phyloP scores from a whole-genome alignment of 2,329 filamentous ascomycete genomes.

The Teratosphaeriaceae sp. region DNA sequence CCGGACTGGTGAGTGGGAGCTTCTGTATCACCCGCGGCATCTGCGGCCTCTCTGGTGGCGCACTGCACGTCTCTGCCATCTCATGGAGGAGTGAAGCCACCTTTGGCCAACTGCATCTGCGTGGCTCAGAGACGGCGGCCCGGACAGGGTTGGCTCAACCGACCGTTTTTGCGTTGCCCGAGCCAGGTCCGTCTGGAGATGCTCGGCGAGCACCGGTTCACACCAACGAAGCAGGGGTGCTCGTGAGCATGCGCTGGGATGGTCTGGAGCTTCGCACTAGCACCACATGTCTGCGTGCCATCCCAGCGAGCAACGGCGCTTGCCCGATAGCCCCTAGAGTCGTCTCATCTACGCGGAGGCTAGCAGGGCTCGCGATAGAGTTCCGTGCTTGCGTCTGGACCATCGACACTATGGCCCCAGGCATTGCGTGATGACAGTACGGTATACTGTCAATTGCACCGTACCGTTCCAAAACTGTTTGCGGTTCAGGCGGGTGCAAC shows the following conservation, averaged over 20 bases:
- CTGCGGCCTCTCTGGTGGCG: not conserved
- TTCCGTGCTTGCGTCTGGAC: too few relatives aligned
- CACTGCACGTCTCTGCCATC: not conserved
- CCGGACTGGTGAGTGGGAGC: slow-evolving; percentile 7
- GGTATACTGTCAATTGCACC: too few relatives aligned
- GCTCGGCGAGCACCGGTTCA: slow-evolving; percentile 17
- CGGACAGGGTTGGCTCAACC: slow-evolving; percentile 13
- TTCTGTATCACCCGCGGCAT: slow-evolving; percentile 16
- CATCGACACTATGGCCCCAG: too few relatives aligned
- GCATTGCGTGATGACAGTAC: too few relatives aligned
- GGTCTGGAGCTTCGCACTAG: too few relatives aligned
- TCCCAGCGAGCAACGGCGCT: too few relatives aligned
- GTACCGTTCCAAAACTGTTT: too few relatives aligned
- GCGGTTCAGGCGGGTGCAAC: slow-evolving; percentile 20
- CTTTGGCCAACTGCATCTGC: slow-evolving; percentile 9
- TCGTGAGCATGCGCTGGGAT: not conserved
- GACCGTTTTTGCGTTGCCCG: slow-evolving; percentile 15
- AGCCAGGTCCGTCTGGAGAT: slow-evolving; percentile 18
- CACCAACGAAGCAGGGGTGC: not conserved
- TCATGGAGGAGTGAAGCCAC: slow-evolving; percentile 10
- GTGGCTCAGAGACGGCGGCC: slow-evolving; percentile 17
- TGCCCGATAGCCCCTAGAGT: too few relatives aligned
- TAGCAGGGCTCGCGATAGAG: too few relatives aligned
- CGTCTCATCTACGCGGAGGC: too few relatives aligned
- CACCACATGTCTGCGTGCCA: too few relatives aligned